Evolutionary conservation across 2,329 filamentous ascomycete species (phyloP), one percentile per base, ranked within the genome.

Genomic region (Myriosclerotinia scirpicola): DNA sequence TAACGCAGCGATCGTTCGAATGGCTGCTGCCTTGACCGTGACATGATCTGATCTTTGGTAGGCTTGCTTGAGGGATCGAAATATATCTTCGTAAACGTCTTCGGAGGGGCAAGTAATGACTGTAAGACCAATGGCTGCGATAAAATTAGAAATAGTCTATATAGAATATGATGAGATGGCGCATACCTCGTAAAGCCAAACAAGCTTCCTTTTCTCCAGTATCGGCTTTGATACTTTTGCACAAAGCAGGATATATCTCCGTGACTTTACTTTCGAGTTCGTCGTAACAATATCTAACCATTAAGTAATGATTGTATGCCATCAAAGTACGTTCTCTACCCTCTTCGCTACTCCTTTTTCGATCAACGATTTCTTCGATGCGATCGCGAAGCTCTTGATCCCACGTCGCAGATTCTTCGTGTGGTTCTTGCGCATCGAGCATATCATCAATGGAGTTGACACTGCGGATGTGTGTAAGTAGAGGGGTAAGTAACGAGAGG

Each of bases 301-400:
- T 88, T 62, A 90, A 78, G 56, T 87, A 81, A 65, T 85, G 82
- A 62, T 82, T 82, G 75, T 87, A 90, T 7, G 80, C 79, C 46
- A 80, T 79, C 63, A 90, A 79, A 48, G 81, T 81, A 55, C 85
- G 81, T 72, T 90, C 87, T 65, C 89, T 82, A 38, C 87, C 86
- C 67, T 87, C 83, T 14, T 82, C 83, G 69, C 83, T 89, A 75
- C 85, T 89, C 70, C 87, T 83, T 80, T 91, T 91, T 71, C 87
- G 83, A 72, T 91, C 87, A 66, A 86, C 80, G 52, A 91, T 85
- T 71, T 89, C 84, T 64, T 88, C 82, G 63, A 90, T 84, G 54
- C 84, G 82, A 69, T 85, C 82, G 38, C 78, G 76, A 36, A 91
- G 79, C 68, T 87, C 83, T 52, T 83, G 76, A 64, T 83, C 82